phyloP scores from a whole-genome alignment of 768 basidiomycete species.

The Hysterangium stoloniferum region DNA sequence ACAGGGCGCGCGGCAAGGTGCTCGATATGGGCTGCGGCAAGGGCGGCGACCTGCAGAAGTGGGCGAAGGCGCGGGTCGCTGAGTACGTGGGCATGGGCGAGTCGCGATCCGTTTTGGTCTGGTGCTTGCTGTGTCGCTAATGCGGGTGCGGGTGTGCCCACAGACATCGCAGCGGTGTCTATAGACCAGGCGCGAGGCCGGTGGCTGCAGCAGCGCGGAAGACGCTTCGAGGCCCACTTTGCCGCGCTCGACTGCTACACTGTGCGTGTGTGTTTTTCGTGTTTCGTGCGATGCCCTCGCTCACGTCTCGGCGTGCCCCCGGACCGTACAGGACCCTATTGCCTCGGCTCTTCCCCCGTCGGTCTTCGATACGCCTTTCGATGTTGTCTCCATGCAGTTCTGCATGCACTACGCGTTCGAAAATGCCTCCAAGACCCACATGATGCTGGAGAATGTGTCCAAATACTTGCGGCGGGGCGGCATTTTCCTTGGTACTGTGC shows the following conservation, averaged over 20 bases:
- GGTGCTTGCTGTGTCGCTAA: background rate
- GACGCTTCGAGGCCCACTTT: conserved; percentile 72
- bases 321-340: conserved; percentile 52
- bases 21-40: conserved; percentile 99
- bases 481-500: conserved; percentile 94
- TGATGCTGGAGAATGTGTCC: conserved; percentile 89
- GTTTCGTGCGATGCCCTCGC: background rate
- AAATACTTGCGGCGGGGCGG: conserved; percentile 76
- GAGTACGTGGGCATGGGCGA: conserved; percentile 79
- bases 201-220: conserved; percentile 40
- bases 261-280: conserved; percentile 21
- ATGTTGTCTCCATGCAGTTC: conserved; percentile 97
- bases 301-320: too few species aligned
- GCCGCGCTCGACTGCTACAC: conserved; percentile 85
- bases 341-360: conserved; percentile 58
- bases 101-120: conserved; percentile 19
- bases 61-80: conserved; percentile 76
- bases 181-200: conserved; percentile 80
- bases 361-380: conserved; percentile 63
- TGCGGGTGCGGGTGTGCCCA: background rate
- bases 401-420: conserved; percentile 99
- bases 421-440: conserved; percentile 73
- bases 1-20: conserved; percentile 54
- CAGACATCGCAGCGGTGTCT: conserved; percentile 87
- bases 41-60: conserved; percentile 94